Conservation (phyloP, 345 rosid species). For the Turritis glabra region DNA sequence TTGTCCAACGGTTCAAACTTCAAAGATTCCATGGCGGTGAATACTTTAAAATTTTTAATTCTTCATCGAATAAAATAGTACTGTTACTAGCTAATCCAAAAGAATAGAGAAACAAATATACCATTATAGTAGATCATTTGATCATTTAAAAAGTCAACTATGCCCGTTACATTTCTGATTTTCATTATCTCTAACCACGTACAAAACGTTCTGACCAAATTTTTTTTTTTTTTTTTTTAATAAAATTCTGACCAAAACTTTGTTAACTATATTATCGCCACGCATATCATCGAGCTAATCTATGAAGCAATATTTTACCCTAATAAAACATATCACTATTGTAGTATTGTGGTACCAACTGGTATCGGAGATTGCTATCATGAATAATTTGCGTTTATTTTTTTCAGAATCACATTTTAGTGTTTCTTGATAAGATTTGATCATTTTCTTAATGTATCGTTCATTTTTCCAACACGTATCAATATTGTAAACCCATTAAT, state of each 20-base stretch:
- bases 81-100: background rate
- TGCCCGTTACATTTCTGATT: background rate
- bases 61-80: background rate
- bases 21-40: conserved; percentile 35
- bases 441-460: background rate
- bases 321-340: conserved; percentile 6
- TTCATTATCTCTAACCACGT: conserved; percentile 12
- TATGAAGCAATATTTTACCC: conserved; percentile 21
- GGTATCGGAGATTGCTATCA: too few relatives aligned
- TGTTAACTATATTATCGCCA: background rate
- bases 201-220: conserved; percentile 7
- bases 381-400: too few relatives aligned
- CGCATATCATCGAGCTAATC: background rate
- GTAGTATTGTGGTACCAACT: background rate
- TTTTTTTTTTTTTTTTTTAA: too few relatives aligned
- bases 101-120: background rate
- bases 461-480: background rate
- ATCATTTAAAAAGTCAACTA: conserved; percentile 25
- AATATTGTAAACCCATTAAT: background rate
- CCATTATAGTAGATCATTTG: background rate
- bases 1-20: conserved; percentile 12
- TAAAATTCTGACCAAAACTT: too few relatives aligned
- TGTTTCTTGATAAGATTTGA: background rate
- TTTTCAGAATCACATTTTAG: background rate
- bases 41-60: background rate